Evolutionary conservation across 2,329 filamentous ascomycete genomes (phyloP), one percentile per base, ranked within the genome.

Genomic region (Colletotrichum ledebouriae): DNA sequence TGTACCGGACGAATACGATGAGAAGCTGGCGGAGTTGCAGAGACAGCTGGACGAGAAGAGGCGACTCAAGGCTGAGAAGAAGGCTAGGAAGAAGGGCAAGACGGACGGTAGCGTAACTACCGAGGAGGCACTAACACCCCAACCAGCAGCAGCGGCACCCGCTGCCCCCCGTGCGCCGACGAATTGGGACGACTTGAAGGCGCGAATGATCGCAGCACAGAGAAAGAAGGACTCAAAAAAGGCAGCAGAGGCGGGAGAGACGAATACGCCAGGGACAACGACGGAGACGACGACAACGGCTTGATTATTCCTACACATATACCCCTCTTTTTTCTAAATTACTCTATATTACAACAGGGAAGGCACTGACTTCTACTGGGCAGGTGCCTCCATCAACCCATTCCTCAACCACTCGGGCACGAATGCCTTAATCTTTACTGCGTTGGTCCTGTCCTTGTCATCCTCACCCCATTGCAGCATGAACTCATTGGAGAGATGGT

Each of bases 401-500:
- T 73, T 73, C 61, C 83, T 80, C 75, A 89, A 63, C 95, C 95
- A 98, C 46, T 89, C 84, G 0, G 94, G 94, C 73, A 98, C 90
- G 78, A 97, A 92, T 0, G 95, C 93, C 82, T 92, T 94, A 41
- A 94, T 71, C 87, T 84, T 87, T 61, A 86, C 76, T 62, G 49
- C 71, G 75, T 72, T 75, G 63, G 50, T 82, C 83, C 29, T 82
- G 20, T 65, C 70, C 83, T 29, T 82, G 20, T 65, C 70, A 3
- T 50, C 67, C 4, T 47, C 70, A 22, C 61, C 68, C 70, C 68
- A 71, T 42, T 71, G 63, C 39, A 71, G 37, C 53, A 65, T 33
- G 57, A 71, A 71, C 37, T 71, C 70, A 42, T 44, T 78, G 80
- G 82, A 84, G 85, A 37, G 84, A 81, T 37, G 92, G 77, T 67